These are phyloP conservation scores for Orbilia blumenaviensis DNA, from an alignment of 2,329 filamentous ascomycete genomes.

Conservation along the genomic window DNA sequence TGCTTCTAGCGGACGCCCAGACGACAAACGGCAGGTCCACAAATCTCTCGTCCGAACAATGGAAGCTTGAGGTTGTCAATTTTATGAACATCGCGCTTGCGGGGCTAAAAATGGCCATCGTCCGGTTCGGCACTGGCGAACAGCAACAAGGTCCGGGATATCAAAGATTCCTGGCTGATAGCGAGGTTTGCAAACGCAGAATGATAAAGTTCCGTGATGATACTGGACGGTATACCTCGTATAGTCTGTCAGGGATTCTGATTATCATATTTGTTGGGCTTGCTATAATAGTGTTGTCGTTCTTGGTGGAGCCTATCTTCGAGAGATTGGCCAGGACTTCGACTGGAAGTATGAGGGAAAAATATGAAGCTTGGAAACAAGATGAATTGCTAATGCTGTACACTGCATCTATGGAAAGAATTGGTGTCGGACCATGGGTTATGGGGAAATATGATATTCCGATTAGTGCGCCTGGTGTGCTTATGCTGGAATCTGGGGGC, in stretches of 20 bases:
- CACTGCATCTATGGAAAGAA: not conserved
- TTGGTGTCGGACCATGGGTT: conserved; percentile 9
- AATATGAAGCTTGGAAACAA: conserved; percentile 9
- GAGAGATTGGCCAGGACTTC: not conserved
- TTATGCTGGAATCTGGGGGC: not conserved
- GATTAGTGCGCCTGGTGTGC: not conserved
- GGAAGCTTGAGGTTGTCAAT: conserved; percentile 17
- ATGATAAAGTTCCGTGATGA: conserved; percentile 17
- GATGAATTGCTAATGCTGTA: conserved; percentile 15
- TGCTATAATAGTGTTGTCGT: not conserved
- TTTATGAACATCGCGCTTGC: conserved; percentile 16
- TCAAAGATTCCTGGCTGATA: not conserved
- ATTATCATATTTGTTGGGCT: not conserved
- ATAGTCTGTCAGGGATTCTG: not conserved
- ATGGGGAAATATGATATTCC: conserved; percentile 3
- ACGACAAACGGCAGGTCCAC: not conserved
- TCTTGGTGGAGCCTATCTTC: conserved; percentile 9
- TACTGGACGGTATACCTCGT: not conserved
- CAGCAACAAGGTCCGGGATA: not conserved
- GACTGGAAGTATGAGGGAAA: not conserved
- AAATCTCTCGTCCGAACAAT: conserved; percentile 3
- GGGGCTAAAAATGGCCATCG: conserved; percentile 4
- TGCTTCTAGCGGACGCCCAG: conserved; percentile 13
- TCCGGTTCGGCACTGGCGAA: conserved; percentile 10
- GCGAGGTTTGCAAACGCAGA: conserved; percentile 9